A percentile compares a stretch with the other conserved stretches of the same genome.
Conservation (phyloP, 306 rosid genomes). For the Medicago arabica region DNA sequence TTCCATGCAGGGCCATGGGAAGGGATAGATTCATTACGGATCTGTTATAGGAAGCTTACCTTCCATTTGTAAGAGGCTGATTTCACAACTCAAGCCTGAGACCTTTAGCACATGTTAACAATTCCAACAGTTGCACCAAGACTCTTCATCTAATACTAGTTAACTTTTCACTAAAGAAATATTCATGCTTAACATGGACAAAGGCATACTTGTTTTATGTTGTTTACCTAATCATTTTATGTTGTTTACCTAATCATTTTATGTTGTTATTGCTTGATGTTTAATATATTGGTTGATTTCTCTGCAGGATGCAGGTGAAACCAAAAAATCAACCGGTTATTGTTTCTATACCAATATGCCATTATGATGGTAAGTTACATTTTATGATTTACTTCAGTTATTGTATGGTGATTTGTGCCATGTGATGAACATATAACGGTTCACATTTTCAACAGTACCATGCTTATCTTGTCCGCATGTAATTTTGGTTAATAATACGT, state of each 20-base stretch:
- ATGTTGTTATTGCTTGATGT: slow-evolving; percentile 18
- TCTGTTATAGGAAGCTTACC: no score
- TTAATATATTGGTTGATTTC: slow-evolving; percentile 36
- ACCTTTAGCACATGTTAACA: not conserved
- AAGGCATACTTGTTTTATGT: slow-evolving; percentile 7
- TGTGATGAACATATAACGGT: slow-evolving; percentile 8
- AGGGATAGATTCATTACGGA: no score
- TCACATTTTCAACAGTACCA: not conserved
- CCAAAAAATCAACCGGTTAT: slow-evolving; percentile 68
- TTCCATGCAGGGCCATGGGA: not conserved
- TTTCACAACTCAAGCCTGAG: no score
- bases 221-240: slow-evolving; percentile 7
- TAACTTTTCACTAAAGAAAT: not conserved
- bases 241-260: slow-evolving; percentile 7
- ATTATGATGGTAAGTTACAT: slow-evolving; percentile 77
- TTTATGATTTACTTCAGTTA: slow-evolving; percentile 24
- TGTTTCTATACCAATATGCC: slow-evolving; percentile 81
- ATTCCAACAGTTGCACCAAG: not conserved
- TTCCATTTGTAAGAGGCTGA: no score
- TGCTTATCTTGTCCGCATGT: slow-evolving; percentile 23
- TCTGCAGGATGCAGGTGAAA: slow-evolving; percentile 85
- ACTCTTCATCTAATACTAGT: not conserved
- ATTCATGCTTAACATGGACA: slow-evolving; percentile 11
- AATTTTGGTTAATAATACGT: not conserved
- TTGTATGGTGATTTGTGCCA: not conserved